Base-by-base conservation (phyloP, 805 yeast species). In the Suhomyces sp. region DNA sequence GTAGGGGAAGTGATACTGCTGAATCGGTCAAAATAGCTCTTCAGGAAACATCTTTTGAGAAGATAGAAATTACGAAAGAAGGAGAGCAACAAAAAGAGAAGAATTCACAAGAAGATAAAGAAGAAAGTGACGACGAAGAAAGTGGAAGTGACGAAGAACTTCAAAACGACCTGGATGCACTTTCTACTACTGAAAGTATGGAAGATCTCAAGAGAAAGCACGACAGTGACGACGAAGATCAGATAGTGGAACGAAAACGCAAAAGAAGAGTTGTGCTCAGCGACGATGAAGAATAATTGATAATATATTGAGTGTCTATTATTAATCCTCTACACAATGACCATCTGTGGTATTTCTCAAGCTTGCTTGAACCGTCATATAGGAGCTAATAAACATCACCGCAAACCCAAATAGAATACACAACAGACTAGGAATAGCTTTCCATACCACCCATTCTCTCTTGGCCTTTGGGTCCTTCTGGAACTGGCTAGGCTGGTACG, bases 371-470 rank as follows among this genome's bases (percentile, higher is more conserved):
- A 90, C 75, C 1, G 96, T 88, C 74, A 87, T 92, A 17, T 80
- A 70, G 0, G 96, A 85, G n/a, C 96, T 88, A 12, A 90, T 73
- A 29, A 89, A 57, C 94, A 93, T 87, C 13, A 93, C 87, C 2
- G 80, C 56, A 36, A 85, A 68, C 0, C 98, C 98, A 69, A 93
- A 90, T 0, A 69, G 65, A 7, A 86, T 80, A 62, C 94, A 86
- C 0, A 72, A 70, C 54, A 81, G 78, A 57, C 84, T 80, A 0
- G 91, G 87, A 0, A 84, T 40, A 48, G 81, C 84, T 52, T 82
- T 79, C 46, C 53, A 54, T 0, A 68, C n/a, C 8, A 66, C 54
- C 47, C 75, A 75, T 5, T 54, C 47, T 42, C 60, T 58, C 50
- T 64, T 73, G 6, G 68, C 71, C 4, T 47, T 49, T 1, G 63